phyloP scores from a whole-genome alignment of 768 basidiomycete species.

The Lyophyllum semitale region DNA sequence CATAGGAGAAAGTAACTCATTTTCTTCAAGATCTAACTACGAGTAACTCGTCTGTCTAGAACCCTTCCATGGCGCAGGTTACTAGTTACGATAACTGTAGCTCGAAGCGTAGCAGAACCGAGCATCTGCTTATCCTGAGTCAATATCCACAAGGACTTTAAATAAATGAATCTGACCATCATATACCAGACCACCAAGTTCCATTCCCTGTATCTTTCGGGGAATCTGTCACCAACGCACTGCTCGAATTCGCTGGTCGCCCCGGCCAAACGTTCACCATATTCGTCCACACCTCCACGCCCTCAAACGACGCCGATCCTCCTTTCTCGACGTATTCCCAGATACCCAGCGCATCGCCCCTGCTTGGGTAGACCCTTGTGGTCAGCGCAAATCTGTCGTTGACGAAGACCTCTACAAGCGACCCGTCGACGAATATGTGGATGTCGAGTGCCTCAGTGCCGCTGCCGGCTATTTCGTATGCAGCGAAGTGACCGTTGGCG shows the following conservation, averaged over 20 bases:
- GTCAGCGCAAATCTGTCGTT: slow-evolving; percentile 1
- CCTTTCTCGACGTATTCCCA: background rate
- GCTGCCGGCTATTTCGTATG: background rate
- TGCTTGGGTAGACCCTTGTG: background rate
- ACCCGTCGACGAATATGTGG: background rate
- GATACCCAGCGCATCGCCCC: background rate
- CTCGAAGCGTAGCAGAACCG: too few relatives aligned
- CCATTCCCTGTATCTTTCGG: background rate
- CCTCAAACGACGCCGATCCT: background rate
- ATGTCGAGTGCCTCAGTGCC: background rate
- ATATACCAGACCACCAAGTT: slow-evolving; percentile 1
- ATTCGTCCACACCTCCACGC: background rate
- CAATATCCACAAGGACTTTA: too few relatives aligned
- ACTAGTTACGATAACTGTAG: too few relatives aligned
- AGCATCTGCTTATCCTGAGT: too few relatives aligned
- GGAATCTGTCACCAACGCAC: background rate
- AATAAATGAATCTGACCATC: background rate
- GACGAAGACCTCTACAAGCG: background rate
- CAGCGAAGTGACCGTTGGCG: background rate
- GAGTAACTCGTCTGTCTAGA: too few relatives aligned
- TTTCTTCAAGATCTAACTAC: too few relatives aligned
- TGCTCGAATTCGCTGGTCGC: background rate
- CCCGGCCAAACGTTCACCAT: background rate
- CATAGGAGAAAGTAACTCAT: too few relatives aligned
- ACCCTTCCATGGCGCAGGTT: too few relatives aligned